Evolutionary conservation across 495 filamentous ascomycete species (phyloP).

Genomic region (Usnea hakonensis): DNA sequence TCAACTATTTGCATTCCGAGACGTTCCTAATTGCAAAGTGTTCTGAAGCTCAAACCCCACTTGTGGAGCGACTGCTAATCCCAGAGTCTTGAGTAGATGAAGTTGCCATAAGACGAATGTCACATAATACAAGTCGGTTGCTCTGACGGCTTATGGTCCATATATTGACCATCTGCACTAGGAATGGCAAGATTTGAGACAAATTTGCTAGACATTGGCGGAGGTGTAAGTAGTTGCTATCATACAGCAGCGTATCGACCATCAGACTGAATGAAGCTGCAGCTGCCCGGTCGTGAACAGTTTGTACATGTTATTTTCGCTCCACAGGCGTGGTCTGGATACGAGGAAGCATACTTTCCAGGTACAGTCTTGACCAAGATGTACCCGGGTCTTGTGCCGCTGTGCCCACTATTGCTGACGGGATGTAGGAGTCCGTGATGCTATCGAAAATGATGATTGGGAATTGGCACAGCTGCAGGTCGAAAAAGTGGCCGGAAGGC

Average conservation of each 20-base stretch:
- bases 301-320: slow-evolving; percentile 91
- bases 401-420: not conserved
- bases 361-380: not conserved
- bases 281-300: slow-evolving; percentile 84
- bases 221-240: slow-evolving; percentile 53
- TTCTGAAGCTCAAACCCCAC: not conserved
- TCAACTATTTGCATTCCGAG: not conserved
- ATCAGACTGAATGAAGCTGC: slow-evolving; percentile 4
- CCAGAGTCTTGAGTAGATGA: slow-evolving; percentile 25
- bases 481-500: slow-evolving; percentile 59
- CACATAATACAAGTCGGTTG: slow-evolving; percentile 51
- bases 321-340: slow-evolving; percentile 70
- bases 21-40: not conserved
- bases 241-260: not conserved
- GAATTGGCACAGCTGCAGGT: slow-evolving; percentile 59
- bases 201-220: slow-evolving; percentile 62
- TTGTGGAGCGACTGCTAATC: not conserved
- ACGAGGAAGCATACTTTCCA: slow-evolving; percentile 73
- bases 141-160: slow-evolving; percentile 34
- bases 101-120: slow-evolving; percentile 54
- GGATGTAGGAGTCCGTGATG: slow-evolving; percentile 59
- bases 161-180: not conserved
- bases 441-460: slow-evolving; percentile 66
- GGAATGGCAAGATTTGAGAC: slow-evolving; percentile 4
- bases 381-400: not conserved